Evolutionary conservation across 257 asterid genomes (phyloP), one percentile per base, ranked within the genome.

Genomic region (Pogostemon cablin): DNA sequence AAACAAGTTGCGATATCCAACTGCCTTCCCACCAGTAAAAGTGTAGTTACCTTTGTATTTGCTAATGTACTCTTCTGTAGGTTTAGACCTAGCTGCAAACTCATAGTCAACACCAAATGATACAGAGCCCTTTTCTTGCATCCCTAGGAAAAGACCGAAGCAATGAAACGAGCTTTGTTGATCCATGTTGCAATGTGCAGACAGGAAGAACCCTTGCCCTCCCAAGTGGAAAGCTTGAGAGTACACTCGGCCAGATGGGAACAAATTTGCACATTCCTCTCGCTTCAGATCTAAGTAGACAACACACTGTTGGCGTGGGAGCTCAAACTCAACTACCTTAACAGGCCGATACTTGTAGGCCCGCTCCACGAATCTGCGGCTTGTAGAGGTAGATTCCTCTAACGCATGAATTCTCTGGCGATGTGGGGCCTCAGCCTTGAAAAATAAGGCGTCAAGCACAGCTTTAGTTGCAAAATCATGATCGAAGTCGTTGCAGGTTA

Each of bases 171-270:
- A 79, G 81, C 92, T 86, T 67, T 90, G 96, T 78, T 92, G 98
- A 75, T 92, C 98, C 96, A 89, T 85, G 83, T 92, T 92, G 85
- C 98, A 92, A 69, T 89, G 98, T 9, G 96, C 98, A 0, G 98
- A 92, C 38, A 92, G 83, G 74, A 92, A 89, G 81, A 92, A 92
- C 9, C 98, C 96, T 75, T 89, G 98, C 48, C 98, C 98, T 2
- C 98, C 98, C 55, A 92, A 77, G 72, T 92, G 98, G 77, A 92
- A 92, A 17, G 98, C 98, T 71, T 89, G 98, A 32, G 98, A 92
- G 76, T 92, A 92, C 4, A 92, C 90, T 48, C 95, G 71, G 9
- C 97, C 98, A 3, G 97, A 81, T 9, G 98, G 96, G 78, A 77
- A 90, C 68, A 92, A 72, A 71, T 72, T 83, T 0, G 77, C 74